Evolutionary conservation across 1,284 basidiomycete species (phyloP), one percentile per base, ranked within the genome.

Genomic region (Amylostereum areolatum): DNA sequence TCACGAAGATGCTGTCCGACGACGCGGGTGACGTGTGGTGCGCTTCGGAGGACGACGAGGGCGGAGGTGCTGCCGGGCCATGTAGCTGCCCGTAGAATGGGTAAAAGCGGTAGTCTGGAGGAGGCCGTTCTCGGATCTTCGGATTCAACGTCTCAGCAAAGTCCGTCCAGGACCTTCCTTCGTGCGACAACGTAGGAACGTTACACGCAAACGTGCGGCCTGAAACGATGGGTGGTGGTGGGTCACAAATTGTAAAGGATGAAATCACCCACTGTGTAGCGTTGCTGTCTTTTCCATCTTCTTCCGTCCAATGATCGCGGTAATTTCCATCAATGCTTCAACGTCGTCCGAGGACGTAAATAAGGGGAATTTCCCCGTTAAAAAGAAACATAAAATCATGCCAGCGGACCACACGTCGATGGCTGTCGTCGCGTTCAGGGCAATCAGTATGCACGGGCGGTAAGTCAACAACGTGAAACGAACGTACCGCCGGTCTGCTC

Each of bases 391-490:
- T 0, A 99, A 69, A 48, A 98, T 97, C 62, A 89, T 86, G 1
- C 96, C 96, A 1, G 84, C 92, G 1, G 95, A 89, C 96, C 96
- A 99, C 37, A 98, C 83, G 62, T 99, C 96, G 60, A 99, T 86
- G 8, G 96, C 96, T 92, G 43, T 12, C 27, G 7, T 32, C 25
- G 43, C 41, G 8, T 56, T 47, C 56, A 50, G 37, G 31, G 46
- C 48, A 36, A 39, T 42, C 42, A 47, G 11, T 11, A 31, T 39
- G 40, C 41, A 52, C 46, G 36, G 18, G 35, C 31, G 50, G 37
- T 33, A 40, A 48, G n/a, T 29, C 25, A 35, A 25, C 43, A 35
- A 52, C 31, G 18, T 8, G 30, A 46, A 45, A 42, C 32, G 42
- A 25, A 72, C 81, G 55, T 60, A 93, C 94, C 89, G 52, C 92